A percentile compares a stretch with the other conserved stretches of the same genome.
Evolutionary conservation across 2,329 filamentous ascomycete genomes (phyloP).

Genomic region (Fusarium nygamai): DNA sequence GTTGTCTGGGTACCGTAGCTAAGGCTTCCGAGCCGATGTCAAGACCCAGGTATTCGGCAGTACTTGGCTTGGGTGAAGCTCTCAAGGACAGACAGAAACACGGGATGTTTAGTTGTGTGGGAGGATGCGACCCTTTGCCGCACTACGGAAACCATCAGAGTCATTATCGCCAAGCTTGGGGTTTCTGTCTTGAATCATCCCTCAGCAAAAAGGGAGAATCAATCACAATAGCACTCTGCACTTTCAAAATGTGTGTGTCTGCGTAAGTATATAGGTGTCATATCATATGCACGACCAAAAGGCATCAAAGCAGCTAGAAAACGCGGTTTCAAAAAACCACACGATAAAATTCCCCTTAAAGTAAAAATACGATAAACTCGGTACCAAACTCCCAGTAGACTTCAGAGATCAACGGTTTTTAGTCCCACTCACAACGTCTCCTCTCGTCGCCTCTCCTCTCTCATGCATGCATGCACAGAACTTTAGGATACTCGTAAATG

Average conservation of each 20-base stretch:
- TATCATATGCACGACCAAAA: constrained; percentile 9
- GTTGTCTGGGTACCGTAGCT: constrained; percentile 30
- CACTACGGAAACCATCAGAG: constrained; percentile 1
- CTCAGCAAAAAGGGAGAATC: constrained; percentile 14
- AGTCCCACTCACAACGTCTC: constrained; percentile 19
- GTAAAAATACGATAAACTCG: constrained; percentile 10
- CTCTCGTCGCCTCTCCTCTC: not conserved
- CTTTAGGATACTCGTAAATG: not conserved
- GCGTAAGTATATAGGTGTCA: not conserved
- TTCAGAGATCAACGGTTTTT: constrained; percentile 4
- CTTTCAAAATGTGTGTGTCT: not conserved
- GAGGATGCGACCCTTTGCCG: constrained; percentile 32
- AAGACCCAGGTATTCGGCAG: constrained; percentile 21
- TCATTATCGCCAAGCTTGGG: not conserved
- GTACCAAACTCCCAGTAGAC: not conserved
- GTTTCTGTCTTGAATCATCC: constrained; percentile 1
- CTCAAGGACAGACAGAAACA: constrained; percentile 6
- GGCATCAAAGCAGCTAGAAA: constrained; percentile 13
- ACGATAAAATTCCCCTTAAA: not conserved
- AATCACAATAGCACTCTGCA: not conserved
- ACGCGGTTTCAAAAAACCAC: not conserved
- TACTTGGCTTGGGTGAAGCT: constrained; percentile 4
- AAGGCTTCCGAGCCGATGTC: constrained; percentile 16
- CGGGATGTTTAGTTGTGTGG: not conserved
- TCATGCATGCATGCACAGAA: constrained; percentile 18